Evolutionary conservation across 2,329 filamentous ascomycete genomes (phyloP), one percentile per base, ranked within the genome.

Genomic region (Sporothrix protearum): DNA sequence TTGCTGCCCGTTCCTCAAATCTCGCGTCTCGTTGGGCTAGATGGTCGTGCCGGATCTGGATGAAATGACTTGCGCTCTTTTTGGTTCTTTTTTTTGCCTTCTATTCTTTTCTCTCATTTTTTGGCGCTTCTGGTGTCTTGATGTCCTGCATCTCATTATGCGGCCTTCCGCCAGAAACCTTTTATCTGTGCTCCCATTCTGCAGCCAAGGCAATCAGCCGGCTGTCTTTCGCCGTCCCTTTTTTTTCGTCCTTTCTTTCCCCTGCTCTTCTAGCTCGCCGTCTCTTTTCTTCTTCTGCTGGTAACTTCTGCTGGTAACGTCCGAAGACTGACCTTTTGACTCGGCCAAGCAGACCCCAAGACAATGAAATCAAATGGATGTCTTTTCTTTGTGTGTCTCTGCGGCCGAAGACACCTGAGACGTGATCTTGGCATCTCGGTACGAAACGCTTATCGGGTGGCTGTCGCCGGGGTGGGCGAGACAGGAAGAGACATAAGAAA

Each of bases 401-500:
- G 42, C 63, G 63, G 45, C 63, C 42, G 25, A 67, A 51, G 42
- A 14, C 14, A 16, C 12, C 45, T 66, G 61, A 66, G 63, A 67
- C 28, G 28, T 16, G 42, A 49, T 66, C 61, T 66, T 66, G 61
- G 39, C 42, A 30, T 19, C 25, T 47, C 36, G 39, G 25, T 30
- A 30, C 39, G 39, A 66, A 28, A 66, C 39, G 36, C 59, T 45
- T n/a, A 66, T 66, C 39, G 42, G 22, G 39, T 47, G 39, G 39
- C 61, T 66, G 61, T 63, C 28, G 36, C 59, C 10, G 59, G 59
- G 59, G 59, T 63, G 59, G 10, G 59, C 45, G 45, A 67, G 39
- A 30, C 63, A 49, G 42, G 19, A 28, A 49, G 28, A 64, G 61
- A 64, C n/a, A 14, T 6, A 67, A n/a, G 39, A 47, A 19, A 45